Evolutionary conservation across 257 asterid genomes (phyloP).

Genomic region (Datura wrightii): DNA sequence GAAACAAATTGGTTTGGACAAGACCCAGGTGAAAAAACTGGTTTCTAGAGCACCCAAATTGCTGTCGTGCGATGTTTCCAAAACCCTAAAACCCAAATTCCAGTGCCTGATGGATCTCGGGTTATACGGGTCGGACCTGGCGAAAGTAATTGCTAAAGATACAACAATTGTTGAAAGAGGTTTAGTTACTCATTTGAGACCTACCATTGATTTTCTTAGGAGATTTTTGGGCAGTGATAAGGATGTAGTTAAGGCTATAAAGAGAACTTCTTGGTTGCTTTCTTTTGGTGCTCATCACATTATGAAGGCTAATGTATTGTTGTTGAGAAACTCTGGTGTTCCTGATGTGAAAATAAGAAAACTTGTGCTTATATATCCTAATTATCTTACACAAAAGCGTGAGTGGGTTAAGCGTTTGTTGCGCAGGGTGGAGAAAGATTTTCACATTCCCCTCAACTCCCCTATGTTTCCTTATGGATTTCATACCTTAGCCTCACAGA

Average conservation of each 20-base stretch:
- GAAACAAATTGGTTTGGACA: conserved; percentile 12
- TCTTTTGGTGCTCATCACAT: neutral
- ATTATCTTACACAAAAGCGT: neutral
- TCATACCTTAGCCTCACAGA: neutral
- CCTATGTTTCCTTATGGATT: conserved; percentile 10
- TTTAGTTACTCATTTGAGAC: neutral
- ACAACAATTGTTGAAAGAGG: neutral
- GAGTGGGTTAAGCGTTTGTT: conserved; percentile 19
- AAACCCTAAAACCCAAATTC: conserved; percentile 34
- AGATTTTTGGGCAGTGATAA: conserved; percentile 15
- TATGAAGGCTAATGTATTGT: neutral
- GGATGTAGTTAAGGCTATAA: neutral
- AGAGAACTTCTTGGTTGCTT: neutral
- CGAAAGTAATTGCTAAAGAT: neutral
- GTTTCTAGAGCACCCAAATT: conserved; percentile 15
- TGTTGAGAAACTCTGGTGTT: conserved; percentile 15
- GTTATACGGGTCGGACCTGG: conserved; percentile 2
- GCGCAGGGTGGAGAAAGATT: conserved; percentile 14
- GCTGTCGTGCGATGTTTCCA: neutral
- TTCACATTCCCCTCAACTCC: conserved; percentile 21
- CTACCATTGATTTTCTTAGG: conserved; percentile 11
- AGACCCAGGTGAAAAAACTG: conserved; percentile 23
- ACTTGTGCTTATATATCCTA: neutral
- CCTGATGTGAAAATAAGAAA: neutral
- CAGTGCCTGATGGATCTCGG: conserved; percentile 6